A percentile compares a stretch with the other conserved stretches of the same genome.
Evolutionary conservation across 805 yeast genomes (phyloP).

Genomic region (Myxozyma neotropica): DNA sequence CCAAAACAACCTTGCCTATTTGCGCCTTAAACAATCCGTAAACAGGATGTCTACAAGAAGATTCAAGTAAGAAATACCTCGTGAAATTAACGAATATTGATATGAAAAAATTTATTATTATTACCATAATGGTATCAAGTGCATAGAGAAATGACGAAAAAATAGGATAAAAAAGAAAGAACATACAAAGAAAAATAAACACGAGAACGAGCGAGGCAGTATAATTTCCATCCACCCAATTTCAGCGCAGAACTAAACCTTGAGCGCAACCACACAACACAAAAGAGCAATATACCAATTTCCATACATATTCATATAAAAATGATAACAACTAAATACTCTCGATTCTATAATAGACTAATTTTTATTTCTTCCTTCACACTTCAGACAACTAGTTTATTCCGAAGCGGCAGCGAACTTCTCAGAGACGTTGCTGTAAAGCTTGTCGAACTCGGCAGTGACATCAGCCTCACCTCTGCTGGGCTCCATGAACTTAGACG

Average conservation of each 20-base stretch:
- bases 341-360: not conserved
- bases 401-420: slow-evolving; percentile 95
- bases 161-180: not conserved
- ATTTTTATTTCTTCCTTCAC: not conserved
- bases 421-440: slow-evolving; percentile 76
- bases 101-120: not conserved
- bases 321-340: no score
- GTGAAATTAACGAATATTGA: no score
- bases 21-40: no score
- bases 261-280: slow-evolving; percentile 4
- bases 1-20: no score
- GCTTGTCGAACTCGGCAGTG: slow-evolving; percentile 72
- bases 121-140: slow-evolving; percentile 5
- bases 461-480: slow-evolving; percentile 82
- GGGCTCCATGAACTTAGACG: slow-evolving; percentile 96
- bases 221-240: not conserved
- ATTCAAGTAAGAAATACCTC: no score
- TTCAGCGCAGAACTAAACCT: slow-evolving; percentile 1
- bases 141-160: slow-evolving; percentile 37
- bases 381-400: slow-evolving; percentile 44
- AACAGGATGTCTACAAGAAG: not conserved
- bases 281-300: not conserved
- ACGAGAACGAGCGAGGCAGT: slow-evolving; percentile 1
- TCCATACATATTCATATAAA: not conserved
- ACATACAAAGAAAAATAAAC: slow-evolving; percentile 2